Conservation (phyloP, 2,329 filamentous ascomycete genomes). For the Aspergillus sp. region DNA sequence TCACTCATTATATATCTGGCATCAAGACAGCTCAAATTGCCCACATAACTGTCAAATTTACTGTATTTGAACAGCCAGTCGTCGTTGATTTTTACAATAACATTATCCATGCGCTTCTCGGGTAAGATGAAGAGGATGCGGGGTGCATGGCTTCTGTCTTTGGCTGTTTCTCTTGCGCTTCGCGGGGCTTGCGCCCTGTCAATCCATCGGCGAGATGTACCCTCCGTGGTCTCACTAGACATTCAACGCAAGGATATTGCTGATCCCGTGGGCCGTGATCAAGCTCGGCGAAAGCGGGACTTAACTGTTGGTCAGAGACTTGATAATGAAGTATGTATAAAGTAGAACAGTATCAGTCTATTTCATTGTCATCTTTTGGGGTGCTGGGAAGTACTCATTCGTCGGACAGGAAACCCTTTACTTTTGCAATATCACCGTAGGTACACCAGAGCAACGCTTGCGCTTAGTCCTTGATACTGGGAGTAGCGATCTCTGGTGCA, state of each 20-base stretch:
- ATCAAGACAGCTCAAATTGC: too few relatives aligned
- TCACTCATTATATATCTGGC: background rate
- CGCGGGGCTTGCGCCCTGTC: conserved; percentile 16
- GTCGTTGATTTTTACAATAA: too few relatives aligned
- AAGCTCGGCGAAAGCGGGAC: conserved; percentile 35
- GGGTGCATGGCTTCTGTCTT: conserved; percentile 9
- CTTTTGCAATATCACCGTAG: conserved; percentile 50
- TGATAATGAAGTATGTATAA: conserved; percentile 44
- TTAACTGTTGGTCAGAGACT: conserved; percentile 39
- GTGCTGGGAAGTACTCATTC: background rate
- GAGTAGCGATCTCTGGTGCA: conserved; percentile 56
- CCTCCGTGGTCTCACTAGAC: conserved; percentile 42
- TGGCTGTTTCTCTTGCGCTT: conserved; percentile 11
- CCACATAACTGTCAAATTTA: too few relatives aligned
- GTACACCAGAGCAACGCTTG: conserved; percentile 49
- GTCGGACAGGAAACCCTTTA: conserved; percentile 46
- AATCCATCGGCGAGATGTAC: conserved; percentile 27
- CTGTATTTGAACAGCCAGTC: too few relatives aligned
- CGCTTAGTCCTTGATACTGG: conserved; percentile 55
- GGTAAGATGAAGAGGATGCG: conserved; percentile 11
- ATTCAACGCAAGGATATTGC: conserved; percentile 42
- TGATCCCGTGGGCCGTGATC: conserved; percentile 42
- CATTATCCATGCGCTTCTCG: too few relatives aligned
- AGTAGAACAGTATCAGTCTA: too few relatives aligned
- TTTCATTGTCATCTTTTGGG: too few relatives aligned